Conservation (phyloP, 306 rosid genomes). For the Vachellia pachyceras region DNA sequence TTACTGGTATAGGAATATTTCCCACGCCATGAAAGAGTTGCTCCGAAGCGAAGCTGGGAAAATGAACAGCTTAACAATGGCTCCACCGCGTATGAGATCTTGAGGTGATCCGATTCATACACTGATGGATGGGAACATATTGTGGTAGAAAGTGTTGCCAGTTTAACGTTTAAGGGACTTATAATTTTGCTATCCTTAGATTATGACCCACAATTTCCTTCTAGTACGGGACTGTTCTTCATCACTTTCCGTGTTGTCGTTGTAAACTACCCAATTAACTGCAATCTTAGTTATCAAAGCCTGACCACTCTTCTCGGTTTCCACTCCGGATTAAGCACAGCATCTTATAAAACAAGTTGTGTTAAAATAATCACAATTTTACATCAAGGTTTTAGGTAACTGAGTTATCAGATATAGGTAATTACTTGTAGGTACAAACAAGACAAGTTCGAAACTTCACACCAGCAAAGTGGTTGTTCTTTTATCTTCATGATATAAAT, state of each 20-base stretch:
- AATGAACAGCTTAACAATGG: slow-evolving; percentile 54
- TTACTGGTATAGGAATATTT: slow-evolving; percentile 66
- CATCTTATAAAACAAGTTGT: not conserved
- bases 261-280: slow-evolving; percentile 48
- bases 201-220: slow-evolving; percentile 43
- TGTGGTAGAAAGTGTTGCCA: slow-evolving; percentile 27
- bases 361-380: not conserved
- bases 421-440: not conserved
- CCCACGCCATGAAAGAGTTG: slow-evolving; percentile 90
- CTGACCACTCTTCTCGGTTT: slow-evolving; percentile 39
- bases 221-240: slow-evolving; percentile 32
- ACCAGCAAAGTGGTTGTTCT: not conserved
- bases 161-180: slow-evolving; percentile 40
- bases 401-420: slow-evolving; percentile 22
- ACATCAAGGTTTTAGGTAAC: slow-evolving; percentile 13
- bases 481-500: slow-evolving; percentile 2
- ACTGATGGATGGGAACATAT: slow-evolving; percentile 28
- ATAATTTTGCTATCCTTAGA: slow-evolving; percentile 41
- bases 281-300: slow-evolving; percentile 35
- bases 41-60: slow-evolving; percentile 94
- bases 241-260: slow-evolving; percentile 35
- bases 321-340: not conserved
- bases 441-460: not conserved
- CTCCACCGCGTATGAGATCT: slow-evolving; percentile 53
- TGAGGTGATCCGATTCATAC: slow-evolving; percentile 51